phyloP scores from a whole-genome alignment of 192 early-diverging fungal species.

The Chytriomyces sp. region DNA sequence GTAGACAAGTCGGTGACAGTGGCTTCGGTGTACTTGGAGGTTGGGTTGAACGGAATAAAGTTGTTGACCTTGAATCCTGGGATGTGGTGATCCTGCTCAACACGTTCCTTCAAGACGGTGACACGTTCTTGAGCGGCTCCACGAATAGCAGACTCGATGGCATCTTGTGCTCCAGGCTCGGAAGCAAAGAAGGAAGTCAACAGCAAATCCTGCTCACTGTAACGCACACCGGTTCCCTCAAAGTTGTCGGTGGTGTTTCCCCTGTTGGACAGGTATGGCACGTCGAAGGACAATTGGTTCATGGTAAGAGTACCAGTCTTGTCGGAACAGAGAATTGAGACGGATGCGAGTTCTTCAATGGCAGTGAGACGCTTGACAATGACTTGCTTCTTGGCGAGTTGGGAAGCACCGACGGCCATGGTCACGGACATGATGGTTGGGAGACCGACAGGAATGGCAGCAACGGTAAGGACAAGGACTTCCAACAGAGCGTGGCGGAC shows the following conservation, averaged over 20 bases:
- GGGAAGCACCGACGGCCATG: slow-evolving; percentile 90
- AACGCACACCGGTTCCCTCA: slow-evolving; percentile 48
- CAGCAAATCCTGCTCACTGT: slow-evolving; percentile 75
- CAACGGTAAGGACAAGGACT: slow-evolving; percentile 78
- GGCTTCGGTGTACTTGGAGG: slow-evolving; percentile 86
- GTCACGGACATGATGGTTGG: slow-evolving; percentile 94
- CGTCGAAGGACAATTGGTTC: slow-evolving; percentile 89
- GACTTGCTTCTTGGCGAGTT: slow-evolving; percentile 84
- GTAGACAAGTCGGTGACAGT: slow-evolving; percentile 75
- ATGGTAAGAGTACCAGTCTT: slow-evolving; percentile 91
- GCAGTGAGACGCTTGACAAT: slow-evolving; percentile 92
- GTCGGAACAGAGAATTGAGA: slow-evolving; percentile 73
- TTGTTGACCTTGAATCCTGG: slow-evolving; percentile 86
- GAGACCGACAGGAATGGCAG: slow-evolving; percentile 90
- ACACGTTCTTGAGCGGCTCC: slow-evolving; percentile 78
- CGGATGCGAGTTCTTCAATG: slow-evolving; percentile 89
- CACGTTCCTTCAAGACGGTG: slow-evolving; percentile 67
- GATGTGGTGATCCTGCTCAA: slow-evolving; percentile 61
- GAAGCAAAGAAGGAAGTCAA: slow-evolving; percentile 80
- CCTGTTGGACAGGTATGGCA: slow-evolving; percentile 62
- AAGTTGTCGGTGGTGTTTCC: slow-evolving; percentile 67
- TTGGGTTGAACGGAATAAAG: slow-evolving; percentile 88
- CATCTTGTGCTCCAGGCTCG: slow-evolving; percentile 86
- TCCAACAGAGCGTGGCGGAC: slow-evolving; percentile 57
- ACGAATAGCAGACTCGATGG: slow-evolving; percentile 87